Evolutionary conservation across 225 moss, liverwort and hornwort species (phyloP), one percentile per base, ranked within the genome.

Genomic region (Physcomitrium patens): DNA sequence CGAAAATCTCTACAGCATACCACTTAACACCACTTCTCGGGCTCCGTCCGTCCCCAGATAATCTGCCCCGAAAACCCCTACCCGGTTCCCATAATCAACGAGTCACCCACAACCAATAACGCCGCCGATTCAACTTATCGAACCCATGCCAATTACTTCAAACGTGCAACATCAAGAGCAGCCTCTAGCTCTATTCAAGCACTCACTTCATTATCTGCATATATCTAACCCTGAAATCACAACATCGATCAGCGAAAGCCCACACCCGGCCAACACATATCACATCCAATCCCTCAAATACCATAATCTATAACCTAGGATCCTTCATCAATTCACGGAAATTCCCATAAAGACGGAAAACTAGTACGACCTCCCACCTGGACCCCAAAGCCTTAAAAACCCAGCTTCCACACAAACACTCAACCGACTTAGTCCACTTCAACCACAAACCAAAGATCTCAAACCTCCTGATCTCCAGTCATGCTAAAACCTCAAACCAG

Each of bases 221-320:
- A 43, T 45, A 20, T 43, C 45, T 12, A 75, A 67, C 66, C 74
- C 74, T 74, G 67, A 48, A 72, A 63, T 60, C 63, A 50, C 7
- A 15, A 14, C 7, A 51, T 50, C 27, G 69, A 62, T 53, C 51
- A 63, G 1, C 42, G 12, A 23, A 28, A 45, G 8, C 20, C 3
- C 20, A 26, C 5, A 1, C 55, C 28, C 59, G 4, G 12, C 15
- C 16, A 68, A 37, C 65, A 49, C 70, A 17, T 47, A 8, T 41
- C 67, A 53, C 9, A 43, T 13, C 26, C 0, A 53, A 12, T 2
- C 67, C 28, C 79, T 17, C 37, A 61, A 73, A 12, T 72, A 73
- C 63, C 65, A 24, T 57, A 46, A 65, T 46, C 65, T 65, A 48
- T 43, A 48, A 58, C 56, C 66, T 4, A 27, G 50, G 51, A 60